Evolutionary conservation across 768 basidiomycete genomes (phyloP).

Genomic region (Tylopilus rubrobrunneus): DNA sequence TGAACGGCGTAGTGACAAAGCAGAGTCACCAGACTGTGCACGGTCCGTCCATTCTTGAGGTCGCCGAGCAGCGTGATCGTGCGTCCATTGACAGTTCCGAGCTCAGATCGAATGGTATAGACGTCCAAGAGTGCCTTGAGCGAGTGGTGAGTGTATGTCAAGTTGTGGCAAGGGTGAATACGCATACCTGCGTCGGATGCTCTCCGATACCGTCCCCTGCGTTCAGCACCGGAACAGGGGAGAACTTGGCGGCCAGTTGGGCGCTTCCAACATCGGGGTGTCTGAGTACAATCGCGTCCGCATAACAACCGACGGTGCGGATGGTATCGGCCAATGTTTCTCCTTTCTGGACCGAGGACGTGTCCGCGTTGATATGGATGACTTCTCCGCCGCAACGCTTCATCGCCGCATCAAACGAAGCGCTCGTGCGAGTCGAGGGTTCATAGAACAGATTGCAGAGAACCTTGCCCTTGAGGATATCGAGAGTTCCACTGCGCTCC

Average conservation of each 20-base stretch:
- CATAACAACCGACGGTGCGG: conserved; percentile 91
- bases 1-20: conserved; percentile 89
- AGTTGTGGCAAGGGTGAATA: not conserved
- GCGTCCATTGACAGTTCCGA: conserved; percentile 96
- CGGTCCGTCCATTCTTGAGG: conserved; percentile 96
- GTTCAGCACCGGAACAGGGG: conserved; percentile 93
- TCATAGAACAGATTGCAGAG: conserved; percentile 95
- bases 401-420: conserved; percentile 98
- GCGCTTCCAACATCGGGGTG: conserved; percentile 93
- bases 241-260: conserved; percentile 95
- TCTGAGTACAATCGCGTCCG: conserved; percentile 89
- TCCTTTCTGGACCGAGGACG: conserved; percentile 89
- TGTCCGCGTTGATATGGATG: conserved; percentile 74
- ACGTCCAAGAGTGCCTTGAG: conserved; percentile 75
- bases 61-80: conserved; percentile 93
- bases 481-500: conserved; percentile 83
- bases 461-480: conserved; percentile 87
- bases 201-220: conserved; percentile 97
- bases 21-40: conserved; percentile 91
- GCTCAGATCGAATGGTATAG: conserved; percentile 95
- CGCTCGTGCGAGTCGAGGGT: conserved; percentile 91
- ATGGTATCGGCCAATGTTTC: conserved; percentile 92
- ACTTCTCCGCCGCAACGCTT: conserved; percentile 96
- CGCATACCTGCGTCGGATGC: conserved; percentile 88
- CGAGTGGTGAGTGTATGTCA: not conserved